Conservation (phyloP, 306 rosid species). For the Vachellia collinsii region DNA sequence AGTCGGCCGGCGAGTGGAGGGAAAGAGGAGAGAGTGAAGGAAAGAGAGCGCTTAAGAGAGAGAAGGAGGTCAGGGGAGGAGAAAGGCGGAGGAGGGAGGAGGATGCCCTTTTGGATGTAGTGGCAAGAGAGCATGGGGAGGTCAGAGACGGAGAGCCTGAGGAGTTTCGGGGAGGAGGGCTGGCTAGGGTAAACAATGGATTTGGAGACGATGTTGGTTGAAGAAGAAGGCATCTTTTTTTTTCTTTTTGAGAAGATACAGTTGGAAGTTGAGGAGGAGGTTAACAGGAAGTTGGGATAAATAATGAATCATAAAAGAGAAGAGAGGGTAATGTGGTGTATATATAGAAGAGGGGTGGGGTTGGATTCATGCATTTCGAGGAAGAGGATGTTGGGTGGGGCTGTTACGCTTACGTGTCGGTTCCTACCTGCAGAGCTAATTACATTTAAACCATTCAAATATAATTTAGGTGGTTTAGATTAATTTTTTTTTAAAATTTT, state of each 20-base stretch:
- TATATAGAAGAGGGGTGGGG: background rate
- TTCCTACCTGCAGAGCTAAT: too few species aligned
- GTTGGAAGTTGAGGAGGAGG: background rate
- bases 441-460: too few species aligned
- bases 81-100: constrained; percentile 49
- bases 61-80: constrained; percentile 44
- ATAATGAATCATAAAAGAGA: background rate
- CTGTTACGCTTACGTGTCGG: too few species aligned
- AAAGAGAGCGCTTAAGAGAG: constrained; percentile 52
- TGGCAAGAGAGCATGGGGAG: constrained; percentile 74
- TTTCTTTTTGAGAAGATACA: background rate
- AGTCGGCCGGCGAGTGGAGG: constrained; percentile 70
- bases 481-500: too few species aligned
- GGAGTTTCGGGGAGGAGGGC: constrained; percentile 41
- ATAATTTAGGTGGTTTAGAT: too few species aligned
- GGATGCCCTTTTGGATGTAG: constrained; percentile 69
- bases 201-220: constrained; percentile 45
- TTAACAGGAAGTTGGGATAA: background rate
- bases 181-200: constrained; percentile 47
- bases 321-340: constrained; percentile 30
- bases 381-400: too few species aligned
- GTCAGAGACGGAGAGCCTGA: constrained; percentile 67
- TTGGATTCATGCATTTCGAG: constrained; percentile 48
- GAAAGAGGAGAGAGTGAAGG: constrained; percentile 49
- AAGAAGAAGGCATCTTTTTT: constrained; percentile 55